phyloP scores from a whole-genome alignment of 306 rosid genomes.

The Potentilla sterilis region DNA sequence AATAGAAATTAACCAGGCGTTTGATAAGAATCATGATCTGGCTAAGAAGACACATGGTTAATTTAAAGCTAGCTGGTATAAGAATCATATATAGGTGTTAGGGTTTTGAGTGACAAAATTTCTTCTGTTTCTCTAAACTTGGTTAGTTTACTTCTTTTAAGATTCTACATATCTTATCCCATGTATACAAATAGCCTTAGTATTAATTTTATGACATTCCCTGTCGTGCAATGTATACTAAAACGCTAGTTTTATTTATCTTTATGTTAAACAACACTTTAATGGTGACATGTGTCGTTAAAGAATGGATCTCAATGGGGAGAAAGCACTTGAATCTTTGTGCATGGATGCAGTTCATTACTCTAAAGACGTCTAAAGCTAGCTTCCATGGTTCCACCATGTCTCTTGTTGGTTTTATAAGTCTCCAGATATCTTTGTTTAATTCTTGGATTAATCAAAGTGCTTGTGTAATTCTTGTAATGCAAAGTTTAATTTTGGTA shows the following conservation, averaged over 20 bases:
- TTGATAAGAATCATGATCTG: slow-evolving; percentile 10
- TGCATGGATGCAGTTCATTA: slow-evolving; percentile 22
- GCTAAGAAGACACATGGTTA: not conserved
- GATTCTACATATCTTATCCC: not conserved
- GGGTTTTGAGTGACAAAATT: slow-evolving; percentile 62
- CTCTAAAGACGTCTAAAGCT: not conserved
- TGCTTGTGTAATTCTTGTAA: not conserved
- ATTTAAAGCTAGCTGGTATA: not conserved
- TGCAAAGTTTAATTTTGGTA: not conserved
- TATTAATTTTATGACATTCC: not conserved
- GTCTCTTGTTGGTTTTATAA: not conserved
- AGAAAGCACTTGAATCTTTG: slow-evolving; percentile 27
- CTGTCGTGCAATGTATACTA: too few relatives aligned
- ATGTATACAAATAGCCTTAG: not conserved
- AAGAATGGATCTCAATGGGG: slow-evolving; percentile 15
- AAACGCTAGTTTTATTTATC: not conserved
- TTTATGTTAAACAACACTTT: slow-evolving; percentile 23
- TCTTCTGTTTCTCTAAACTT: slow-evolving; percentile 20
- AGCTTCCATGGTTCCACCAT: not conserved
- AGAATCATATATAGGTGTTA: slow-evolving; percentile 32
- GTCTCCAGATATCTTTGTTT: slow-evolving; percentile 27
- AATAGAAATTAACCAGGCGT: not conserved
- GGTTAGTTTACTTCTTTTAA: not conserved
- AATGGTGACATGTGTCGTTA: slow-evolving; percentile 16
- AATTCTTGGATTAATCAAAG: slow-evolving; percentile 20